phyloP scores from a whole-genome alignment of 805 yeast genomes.

The Debaryomyces prosopidis region DNA sequence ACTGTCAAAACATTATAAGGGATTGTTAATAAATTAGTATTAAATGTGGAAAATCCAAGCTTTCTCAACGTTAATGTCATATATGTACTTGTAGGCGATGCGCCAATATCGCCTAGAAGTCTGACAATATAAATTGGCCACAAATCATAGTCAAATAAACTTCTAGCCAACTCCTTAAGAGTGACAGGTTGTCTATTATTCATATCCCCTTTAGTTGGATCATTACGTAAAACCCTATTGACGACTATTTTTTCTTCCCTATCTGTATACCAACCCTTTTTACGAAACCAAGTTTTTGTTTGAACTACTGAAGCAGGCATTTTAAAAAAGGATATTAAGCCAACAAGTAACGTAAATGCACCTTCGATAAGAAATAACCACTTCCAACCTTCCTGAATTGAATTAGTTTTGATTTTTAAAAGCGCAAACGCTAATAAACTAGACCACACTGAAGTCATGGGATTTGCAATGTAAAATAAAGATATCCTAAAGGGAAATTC shows the following conservation, averaged over 20 bases:
- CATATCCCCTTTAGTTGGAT: constrained; percentile 31
- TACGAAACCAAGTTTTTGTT: constrained; percentile 50
- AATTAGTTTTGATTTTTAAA: constrained; percentile 14
- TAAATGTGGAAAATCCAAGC: constrained; percentile 54
- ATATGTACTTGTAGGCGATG: constrained; percentile 30
- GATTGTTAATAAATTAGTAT: constrained; percentile 52
- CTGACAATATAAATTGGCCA: constrained; percentile 38
- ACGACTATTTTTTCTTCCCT: constrained; percentile 28
- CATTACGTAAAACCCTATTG: constrained; percentile 27
- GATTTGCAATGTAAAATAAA: constrained; percentile 57
- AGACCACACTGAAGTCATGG: constrained; percentile 42
- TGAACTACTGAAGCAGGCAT: constrained; percentile 60
- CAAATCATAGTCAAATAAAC: constrained; percentile 22
- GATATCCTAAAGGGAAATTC: constrained; percentile 61
- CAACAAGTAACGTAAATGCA: constrained; percentile 52
- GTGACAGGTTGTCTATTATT: constrained; percentile 26
- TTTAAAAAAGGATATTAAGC: constrained; percentile 41
- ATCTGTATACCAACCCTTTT: constrained; percentile 39
- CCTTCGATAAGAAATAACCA: constrained; percentile 72
- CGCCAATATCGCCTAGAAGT: constrained; percentile 27
- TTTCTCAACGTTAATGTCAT: constrained; percentile 47
- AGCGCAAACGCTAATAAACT: constrained; percentile 20
- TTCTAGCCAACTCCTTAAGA: constrained; percentile 15
- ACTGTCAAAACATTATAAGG: constrained; percentile 41
- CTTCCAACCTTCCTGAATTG: constrained; percentile 46